These are phyloP conservation scores for Euryodendron excelsum DNA, from an alignment of 148 eudicot species.

Conservation along the genomic window DNA sequence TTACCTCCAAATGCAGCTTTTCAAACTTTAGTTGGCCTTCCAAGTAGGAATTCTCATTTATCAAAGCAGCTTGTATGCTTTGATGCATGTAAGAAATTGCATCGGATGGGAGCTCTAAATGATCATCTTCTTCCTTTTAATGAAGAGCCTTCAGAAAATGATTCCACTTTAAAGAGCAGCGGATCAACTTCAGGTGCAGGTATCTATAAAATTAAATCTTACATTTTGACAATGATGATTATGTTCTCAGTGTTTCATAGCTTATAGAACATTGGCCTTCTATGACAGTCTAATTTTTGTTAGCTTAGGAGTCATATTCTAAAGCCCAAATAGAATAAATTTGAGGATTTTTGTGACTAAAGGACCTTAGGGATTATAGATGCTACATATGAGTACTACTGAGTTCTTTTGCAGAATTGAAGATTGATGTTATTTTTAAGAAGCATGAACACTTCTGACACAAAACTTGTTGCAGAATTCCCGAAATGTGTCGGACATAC, in stretches of 20 bases:
- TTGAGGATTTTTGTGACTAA: not conserved
- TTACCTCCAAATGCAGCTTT: constrained; percentile 56
- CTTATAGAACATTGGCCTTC: not conserved
- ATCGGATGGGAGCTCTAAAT: constrained; percentile 54
- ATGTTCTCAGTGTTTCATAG: not conserved
- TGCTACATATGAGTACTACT: not conserved
- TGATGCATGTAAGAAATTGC: constrained; percentile 62
- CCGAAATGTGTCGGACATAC: no score
- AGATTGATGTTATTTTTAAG: no score
- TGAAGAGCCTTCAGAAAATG: constrained; percentile 35
- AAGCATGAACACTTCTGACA: no score
- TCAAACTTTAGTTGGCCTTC: constrained; percentile 47
- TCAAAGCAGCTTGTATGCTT: constrained; percentile 53
- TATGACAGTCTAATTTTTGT: not conserved
- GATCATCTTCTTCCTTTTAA: constrained; percentile 49
- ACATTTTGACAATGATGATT: not conserved
- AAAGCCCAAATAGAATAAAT: not conserved
- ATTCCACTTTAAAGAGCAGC: constrained; percentile 26
- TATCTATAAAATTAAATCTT: constrained; percentile 8
- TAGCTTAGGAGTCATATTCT: not conserved
- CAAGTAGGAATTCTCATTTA: constrained; percentile 25
- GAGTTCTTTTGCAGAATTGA: not conserved
- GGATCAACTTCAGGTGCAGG: constrained; percentile 54
- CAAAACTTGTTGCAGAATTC: no score
- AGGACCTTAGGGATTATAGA: not conserved